Base-by-base conservation (phyloP, 768 basidiomycete genomes). In the Leccinum uliginosum region DNA sequence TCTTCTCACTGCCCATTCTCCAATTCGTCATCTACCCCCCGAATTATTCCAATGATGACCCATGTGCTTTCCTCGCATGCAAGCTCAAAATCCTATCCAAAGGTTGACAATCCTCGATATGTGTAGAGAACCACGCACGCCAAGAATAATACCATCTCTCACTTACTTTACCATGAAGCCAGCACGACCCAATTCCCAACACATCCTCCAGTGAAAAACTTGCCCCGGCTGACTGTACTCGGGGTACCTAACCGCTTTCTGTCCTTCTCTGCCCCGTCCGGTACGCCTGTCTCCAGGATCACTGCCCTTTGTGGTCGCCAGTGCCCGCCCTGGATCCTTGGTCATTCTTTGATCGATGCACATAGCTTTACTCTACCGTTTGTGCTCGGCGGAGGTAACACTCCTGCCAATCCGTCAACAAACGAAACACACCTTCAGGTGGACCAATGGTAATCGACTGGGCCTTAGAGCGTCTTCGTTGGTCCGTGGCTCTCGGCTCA, bases 21-120 rank as follows among this genome's bases (percentile, higher is more conserved):
- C 46, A 32, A 26, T 50, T 40, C 46, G 27, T 49, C 46, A 30
- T 24, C 21, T 48, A 19, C 60, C 38, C 52, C 53, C 43, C 53
- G 12, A 32, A 45, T 40, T 24, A 27, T 34, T 24, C 14, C 24
- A 24, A 21, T 19, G 15, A 6, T 4, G n/a, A 50, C 7, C 11
- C 23, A 38, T 29, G 6, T 29, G 34, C 27, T 58, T 60, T n/a
- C n/a, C 58, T 52, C 58, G 30, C 61, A 53, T 57, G 48, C 43
- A 17, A 53, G 24, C 53, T 58, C 53, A 50, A 63, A 59, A 64
- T 10, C 44, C 55, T 55, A 65, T 50, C 56, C 26, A 38, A 57
- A 60, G 46, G 44, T 24, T 49, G 51, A 35, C 35, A 45, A 43
- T 54, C 24, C 32, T 52, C 47, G 17, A 35, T n/a, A 24, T 27